Base-by-base conservation (phyloP, 2,329 filamentous ascomycete genomes). In the Fonsecaea multimorphosa region DNA sequence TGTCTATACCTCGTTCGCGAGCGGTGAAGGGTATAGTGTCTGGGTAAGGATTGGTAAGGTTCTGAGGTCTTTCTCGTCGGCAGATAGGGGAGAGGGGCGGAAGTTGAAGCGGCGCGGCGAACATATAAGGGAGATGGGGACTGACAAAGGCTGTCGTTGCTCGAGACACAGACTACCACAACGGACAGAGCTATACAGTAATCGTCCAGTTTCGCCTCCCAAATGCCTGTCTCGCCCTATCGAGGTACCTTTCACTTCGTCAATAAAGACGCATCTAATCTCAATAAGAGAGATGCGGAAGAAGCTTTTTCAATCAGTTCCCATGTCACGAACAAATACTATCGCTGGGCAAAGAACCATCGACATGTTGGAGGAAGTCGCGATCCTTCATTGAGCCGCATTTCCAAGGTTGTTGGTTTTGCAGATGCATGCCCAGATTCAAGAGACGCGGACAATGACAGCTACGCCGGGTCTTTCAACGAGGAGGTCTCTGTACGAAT, bases 231-330 rank as follows among this genome's bases (percentile, higher is more conserved):
- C 8, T 24, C 46, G 36, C 19, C 49, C 6, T 61, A 61, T 55
- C 46, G 24, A 49, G 64, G 64, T 11, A 19, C 58, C 7, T 66
- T 66, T 32, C 58, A 70, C 34, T 58, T 68, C 31, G 66, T 68
- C 34, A 53, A 51, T 34, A 65, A 68, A 29, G 40, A 66, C 36
- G 58, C 63, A 22, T 64, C 61, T 12, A 67, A 67, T n/a, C 24
- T 67, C 7, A 65, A 51, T 22, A 46, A 19, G 24, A 57, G 53
- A n/a, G 34, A 66, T 24, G 24, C 64, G 9, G 58, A 63, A 14
- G 64, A 66, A 19, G 59, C 58, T 7, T 66, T 66, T 24, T 56
- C 34, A 9, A 66, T 66, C 59, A 66, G 64, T 40, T 66, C 64
- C 19, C 64, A 66, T 36, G 64, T 66, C n/a, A 58, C 64, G 4